Percentiles rank a stretch among this genome's conserved stretches.
Conservation (phyloP, 495 filamentous ascomycete species). For the Penicillium lagena region DNA sequence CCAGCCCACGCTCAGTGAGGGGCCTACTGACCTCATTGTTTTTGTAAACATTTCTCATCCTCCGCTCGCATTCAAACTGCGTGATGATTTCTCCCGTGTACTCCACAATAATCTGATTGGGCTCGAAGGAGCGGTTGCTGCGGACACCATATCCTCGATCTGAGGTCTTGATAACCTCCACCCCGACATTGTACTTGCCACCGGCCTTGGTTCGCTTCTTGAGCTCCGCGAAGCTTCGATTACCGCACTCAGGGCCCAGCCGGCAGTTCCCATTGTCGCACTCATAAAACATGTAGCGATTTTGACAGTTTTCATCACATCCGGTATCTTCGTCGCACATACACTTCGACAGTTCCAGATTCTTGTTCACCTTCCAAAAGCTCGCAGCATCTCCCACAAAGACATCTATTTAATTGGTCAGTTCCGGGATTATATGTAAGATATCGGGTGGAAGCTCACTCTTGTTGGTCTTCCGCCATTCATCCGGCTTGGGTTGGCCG, state of each 20-base stretch:
- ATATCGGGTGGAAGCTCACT: conserved; percentile 49
- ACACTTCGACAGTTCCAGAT: conserved; percentile 70
- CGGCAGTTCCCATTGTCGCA: conserved; percentile 88
- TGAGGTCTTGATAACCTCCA: conserved; percentile 85
- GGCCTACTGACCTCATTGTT: conserved; percentile 67
- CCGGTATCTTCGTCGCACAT: conserved; percentile 71
- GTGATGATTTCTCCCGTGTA: conserved; percentile 98
- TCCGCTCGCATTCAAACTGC: conserved; percentile 81
- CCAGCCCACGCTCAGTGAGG: not conserved
- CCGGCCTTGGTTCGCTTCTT: conserved; percentile 68
- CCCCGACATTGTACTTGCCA: conserved; percentile 80
- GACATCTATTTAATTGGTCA: conserved; percentile 54
- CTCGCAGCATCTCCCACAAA: conserved; percentile 86
- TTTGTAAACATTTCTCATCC: conserved; percentile 89
- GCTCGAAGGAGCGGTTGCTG: conserved; percentile 77
- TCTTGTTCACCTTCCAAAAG: conserved; percentile 75
- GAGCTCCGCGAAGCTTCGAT: conserved; percentile 80
- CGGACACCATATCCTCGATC: conserved; percentile 91
- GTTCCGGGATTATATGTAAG: not conserved
- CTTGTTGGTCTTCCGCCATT: conserved; percentile 84
- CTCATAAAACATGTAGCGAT: conserved; percentile 94
- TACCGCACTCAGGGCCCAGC: conserved; percentile 67
- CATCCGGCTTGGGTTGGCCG: conserved; percentile 82
- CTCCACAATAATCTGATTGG: conserved; percentile 95
- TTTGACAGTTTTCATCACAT: conserved; percentile 86